phyloP scores from a whole-genome alignment of 768 basidiomycete genomes.

The Leccinum uliginosum region DNA sequence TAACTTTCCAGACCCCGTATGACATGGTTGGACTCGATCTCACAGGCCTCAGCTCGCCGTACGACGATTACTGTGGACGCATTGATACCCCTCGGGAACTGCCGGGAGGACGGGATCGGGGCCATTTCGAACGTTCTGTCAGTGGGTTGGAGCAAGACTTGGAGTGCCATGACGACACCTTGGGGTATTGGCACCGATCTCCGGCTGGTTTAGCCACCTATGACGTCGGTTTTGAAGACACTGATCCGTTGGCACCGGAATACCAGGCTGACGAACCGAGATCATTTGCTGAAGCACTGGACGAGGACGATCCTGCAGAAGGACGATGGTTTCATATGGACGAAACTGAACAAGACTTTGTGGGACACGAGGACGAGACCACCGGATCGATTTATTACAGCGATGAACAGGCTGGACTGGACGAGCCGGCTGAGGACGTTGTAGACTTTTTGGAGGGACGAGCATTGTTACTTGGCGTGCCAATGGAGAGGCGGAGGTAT shows the following conservation, averaged over 20 bases:
- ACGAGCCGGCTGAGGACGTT: not conserved
- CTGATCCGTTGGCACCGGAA: constrained; percentile 2
- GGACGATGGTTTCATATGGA: not conserved
- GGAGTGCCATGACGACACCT: not conserved
- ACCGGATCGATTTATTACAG: not conserved
- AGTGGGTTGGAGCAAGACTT: not conserved
- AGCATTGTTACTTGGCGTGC: constrained; percentile 42
- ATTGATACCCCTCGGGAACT: not conserved
- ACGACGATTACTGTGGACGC: constrained; percentile 1
- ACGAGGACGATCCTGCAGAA: not conserved
- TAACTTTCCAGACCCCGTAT: constrained; percentile 8
- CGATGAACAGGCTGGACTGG: not conserved
- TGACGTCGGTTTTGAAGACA: constrained; percentile 2
- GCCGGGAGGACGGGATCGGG: not conserved
- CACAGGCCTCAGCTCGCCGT: constrained; percentile 9
- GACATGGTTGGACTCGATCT: constrained; percentile 10
- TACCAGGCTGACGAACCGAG: not conserved
- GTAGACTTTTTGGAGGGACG: constrained; percentile 49
- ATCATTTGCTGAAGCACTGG: not conserved
- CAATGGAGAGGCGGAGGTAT: constrained; percentile 4
- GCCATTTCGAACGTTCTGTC: not conserved
- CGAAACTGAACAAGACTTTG: not conserved
- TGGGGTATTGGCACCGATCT: constrained; percentile 3
- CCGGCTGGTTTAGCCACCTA: not conserved
- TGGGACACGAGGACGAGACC: not conserved